Percentiles rank a stretch among this genome's conserved stretches.
Evolutionary conservation across 2,329 filamentous ascomycete genomes (phyloP).

Genomic region (Fusarium lyarnte): DNA sequence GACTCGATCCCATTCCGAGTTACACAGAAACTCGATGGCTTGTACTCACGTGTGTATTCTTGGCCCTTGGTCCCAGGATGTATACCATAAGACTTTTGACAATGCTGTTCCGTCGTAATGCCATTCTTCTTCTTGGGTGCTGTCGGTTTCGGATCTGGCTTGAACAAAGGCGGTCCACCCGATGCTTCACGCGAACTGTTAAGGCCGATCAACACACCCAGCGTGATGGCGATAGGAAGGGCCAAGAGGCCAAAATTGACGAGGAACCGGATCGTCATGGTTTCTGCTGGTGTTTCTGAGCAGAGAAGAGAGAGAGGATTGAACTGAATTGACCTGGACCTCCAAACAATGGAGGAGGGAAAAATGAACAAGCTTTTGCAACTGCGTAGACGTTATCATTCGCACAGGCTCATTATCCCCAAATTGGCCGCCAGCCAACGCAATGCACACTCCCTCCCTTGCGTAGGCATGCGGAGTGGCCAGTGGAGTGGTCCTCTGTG

Average conservation of each 20-base stretch:
- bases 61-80: conserved; percentile 54
- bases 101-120: conserved; percentile 34
- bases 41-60: conserved; percentile 57
- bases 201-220: conserved; percentile 61
- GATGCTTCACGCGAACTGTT: conserved; percentile 54
- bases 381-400: conserved; percentile 6
- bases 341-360: background rate
- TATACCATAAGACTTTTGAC: conserved; percentile 51
- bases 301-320: background rate
- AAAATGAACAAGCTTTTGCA: conserved; percentile 22
- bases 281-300: conserved; percentile 1
- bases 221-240: conserved; percentile 59
- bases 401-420: conserved; percentile 9
- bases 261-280: conserved; percentile 55
- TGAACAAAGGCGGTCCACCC: conserved; percentile 58
- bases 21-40: background rate
- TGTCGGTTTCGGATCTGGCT: conserved; percentile 26
- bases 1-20: background rate
- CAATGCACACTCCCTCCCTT: conserved; percentile 10
- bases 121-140: conserved; percentile 39
- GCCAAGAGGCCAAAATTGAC: conserved; percentile 61
- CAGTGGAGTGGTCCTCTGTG: background rate
- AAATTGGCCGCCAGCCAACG: background rate
- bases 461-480: background rate
- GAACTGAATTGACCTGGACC: background rate